phyloP scores from a whole-genome alignment of 768 basidiomycete genomes.

The Lactarius akahatsu region DNA sequence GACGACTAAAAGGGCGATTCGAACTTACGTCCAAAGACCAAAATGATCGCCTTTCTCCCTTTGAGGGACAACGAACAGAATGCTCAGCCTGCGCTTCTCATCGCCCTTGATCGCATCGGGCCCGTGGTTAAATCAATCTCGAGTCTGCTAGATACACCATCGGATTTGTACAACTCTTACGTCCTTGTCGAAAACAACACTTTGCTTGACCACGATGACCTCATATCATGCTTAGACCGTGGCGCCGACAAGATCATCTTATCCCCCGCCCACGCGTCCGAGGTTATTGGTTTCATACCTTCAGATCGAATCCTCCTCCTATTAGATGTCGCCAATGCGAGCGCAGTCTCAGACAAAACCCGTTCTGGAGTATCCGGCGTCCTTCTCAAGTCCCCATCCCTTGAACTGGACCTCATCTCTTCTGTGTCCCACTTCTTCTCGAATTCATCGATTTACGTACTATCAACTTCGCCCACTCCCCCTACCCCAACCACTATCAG shows the following conservation, averaged over 20 bases:
- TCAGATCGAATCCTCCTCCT: constrained; percentile 71
- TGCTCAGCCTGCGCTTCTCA: constrained; percentile 45
- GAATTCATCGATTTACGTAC: constrained; percentile 60
- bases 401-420: constrained; percentile 73
- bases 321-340: constrained; percentile 70
- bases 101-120: constrained; percentile 69
- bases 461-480: constrained; percentile 46
- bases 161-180: constrained; percentile 40
- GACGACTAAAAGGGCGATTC: neutral
- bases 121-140: constrained; percentile 60
- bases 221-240: constrained; percentile 66
- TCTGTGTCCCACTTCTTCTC: constrained; percentile 76
- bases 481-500: constrained; percentile 62
- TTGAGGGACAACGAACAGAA: constrained; percentile 45
- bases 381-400: constrained; percentile 68
- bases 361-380: constrained; percentile 76
- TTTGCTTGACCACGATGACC: constrained; percentile 50
- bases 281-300: constrained; percentile 66
- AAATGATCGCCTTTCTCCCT: constrained; percentile 36
- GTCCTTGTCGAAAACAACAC: constrained; percentile 55
- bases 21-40: neutral
- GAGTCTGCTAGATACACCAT: constrained; percentile 33
- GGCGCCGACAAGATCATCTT: constrained; percentile 83
- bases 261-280: constrained; percentile 61
- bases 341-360: constrained; percentile 72